Evolutionary conservation across 805 yeast genomes (phyloP), one percentile per base, ranked within the genome.

Genomic region (Pichia heedii): DNA sequence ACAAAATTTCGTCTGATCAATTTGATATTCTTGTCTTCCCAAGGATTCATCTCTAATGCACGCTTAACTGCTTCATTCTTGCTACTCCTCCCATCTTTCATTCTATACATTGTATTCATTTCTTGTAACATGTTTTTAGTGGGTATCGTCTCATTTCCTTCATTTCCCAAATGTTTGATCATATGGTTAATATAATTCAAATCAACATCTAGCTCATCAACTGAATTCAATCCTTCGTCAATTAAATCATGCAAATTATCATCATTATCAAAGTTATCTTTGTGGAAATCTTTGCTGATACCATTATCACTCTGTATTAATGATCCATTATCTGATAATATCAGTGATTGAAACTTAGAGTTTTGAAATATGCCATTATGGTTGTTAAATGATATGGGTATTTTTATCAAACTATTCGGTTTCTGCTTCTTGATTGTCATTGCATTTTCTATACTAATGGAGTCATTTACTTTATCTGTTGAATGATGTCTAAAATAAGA

Each of bases 241-340:
- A 7, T 29, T 4, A 13, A 4, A 10, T 29, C 32, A 29, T 12
- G 4, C 6, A 29, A 13, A 15, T 13, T 9, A 2, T 29, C 32
- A 13, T 29, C 32, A 12, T 8, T 10, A 4, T 29, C 32, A 2
- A 3, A 7, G 6, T 13, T 29, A 9, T 15, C 32, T n/a, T 35
- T n/a, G 22, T 35, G 21, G n/a, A 10, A 3, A 22, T 35, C 18
- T 8, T 35, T 21, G 3, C 6, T 20, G 3, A 9, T 22, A 22
- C 22, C 18, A 5, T 26, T 11, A 22, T 22, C 37, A 27, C 20
- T 33, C 13, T 36, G 43, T 10, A 44, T 22, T 22, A 44, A 37
- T 3, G 43, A 44, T 5, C 47, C 47, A 33, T 44, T 37, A 10
- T 40, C 34, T 13, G 47, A 44, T 5, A 44, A 15, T 5, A 22